Conservation (phyloP, 805 yeast species). For the Peterozyma xylosa region DNA sequence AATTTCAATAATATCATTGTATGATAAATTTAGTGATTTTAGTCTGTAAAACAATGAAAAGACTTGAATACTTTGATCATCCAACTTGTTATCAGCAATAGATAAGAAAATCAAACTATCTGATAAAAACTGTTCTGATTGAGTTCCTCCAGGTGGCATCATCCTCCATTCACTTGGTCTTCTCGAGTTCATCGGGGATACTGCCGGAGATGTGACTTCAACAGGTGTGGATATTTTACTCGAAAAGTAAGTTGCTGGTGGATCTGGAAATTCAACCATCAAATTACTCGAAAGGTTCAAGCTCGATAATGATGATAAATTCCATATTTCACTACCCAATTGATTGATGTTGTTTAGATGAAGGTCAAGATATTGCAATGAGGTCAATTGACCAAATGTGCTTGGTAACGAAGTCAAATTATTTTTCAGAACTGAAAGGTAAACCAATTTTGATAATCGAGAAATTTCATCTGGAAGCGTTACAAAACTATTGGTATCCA, state of each 20-base stretch:
- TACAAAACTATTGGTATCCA: constrained; percentile 79
- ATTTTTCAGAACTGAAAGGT: constrained; percentile 67
- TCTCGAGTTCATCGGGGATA: constrained; percentile 13
- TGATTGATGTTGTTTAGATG: constrained; percentile 77
- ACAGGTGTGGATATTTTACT: constrained; percentile 5
- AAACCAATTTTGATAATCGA: constrained; percentile 46
- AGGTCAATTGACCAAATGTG: constrained; percentile 50
- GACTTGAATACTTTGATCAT: constrained; percentile 67
- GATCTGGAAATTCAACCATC: constrained; percentile 52
- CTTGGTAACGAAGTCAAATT: constrained; percentile 66
- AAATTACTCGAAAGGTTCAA: constrained; percentile 73
- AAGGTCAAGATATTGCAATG: constrained; percentile 62
- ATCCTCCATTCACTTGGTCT: constrained; percentile 3
- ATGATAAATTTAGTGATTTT: constrained; percentile 64
- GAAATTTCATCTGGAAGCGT: constrained; percentile 67
- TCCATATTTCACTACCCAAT: constrained; percentile 64
- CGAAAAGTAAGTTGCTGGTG: constrained; percentile 23
- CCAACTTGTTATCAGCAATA: constrained; percentile 77
- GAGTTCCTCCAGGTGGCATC: not conserved
- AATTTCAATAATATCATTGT: constrained; percentile 77
- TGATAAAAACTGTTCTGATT: constrained; percentile 5
- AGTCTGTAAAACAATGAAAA: constrained; percentile 54
- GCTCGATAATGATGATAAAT: constrained; percentile 42
- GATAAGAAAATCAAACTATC: constrained; percentile 42
- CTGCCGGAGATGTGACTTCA: not conserved